A percentile compares a stretch with the other conserved stretches of the same genome.
Conservation (phyloP, 1,139 yeast species). For the Scheffersomyces titani region DNA sequence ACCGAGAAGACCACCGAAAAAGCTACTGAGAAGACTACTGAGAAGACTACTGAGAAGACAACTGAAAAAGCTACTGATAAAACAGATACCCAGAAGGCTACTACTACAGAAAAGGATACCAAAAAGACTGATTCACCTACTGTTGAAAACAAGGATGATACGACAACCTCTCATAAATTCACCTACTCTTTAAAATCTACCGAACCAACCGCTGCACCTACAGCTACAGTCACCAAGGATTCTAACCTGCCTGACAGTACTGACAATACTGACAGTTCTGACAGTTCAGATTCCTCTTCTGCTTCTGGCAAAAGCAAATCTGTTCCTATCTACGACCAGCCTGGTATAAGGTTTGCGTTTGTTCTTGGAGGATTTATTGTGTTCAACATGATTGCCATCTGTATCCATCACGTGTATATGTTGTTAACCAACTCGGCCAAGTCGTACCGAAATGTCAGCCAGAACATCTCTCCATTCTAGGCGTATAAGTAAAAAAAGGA, state of each 20-base stretch:
- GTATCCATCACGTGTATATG: slow-evolving; percentile 37
- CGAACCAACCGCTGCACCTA: neutral
- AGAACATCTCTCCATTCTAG: slow-evolving; percentile 38
- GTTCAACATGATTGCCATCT: slow-evolving; percentile 36
- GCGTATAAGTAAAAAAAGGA: neutral
- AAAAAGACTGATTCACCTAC: too few relatives aligned
- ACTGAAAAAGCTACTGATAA: neutral
- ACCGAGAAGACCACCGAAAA: neutral
- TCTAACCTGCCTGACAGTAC: slow-evolving; percentile 2
- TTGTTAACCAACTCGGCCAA: slow-evolving; percentile 29
- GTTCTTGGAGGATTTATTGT: slow-evolving; percentile 32
- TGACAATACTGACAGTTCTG: slow-evolving; percentile 15
- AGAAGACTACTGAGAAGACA: neutral
- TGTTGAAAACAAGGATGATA: slow-evolving; percentile 2
- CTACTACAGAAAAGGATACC: neutral
- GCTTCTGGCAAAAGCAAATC: neutral
- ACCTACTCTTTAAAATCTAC: neutral
- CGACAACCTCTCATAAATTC: slow-evolving; percentile 6
- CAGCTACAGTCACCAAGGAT: neutral
- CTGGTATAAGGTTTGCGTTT: slow-evolving; percentile 24
- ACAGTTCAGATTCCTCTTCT: neutral
- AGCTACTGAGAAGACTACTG: neutral
- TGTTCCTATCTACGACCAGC: slow-evolving; percentile 11
- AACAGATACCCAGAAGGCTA: neutral
- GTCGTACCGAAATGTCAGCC: slow-evolving; percentile 38